phyloP scores from a whole-genome alignment of 805 yeast species.

The Lipomyces orientalis region DNA sequence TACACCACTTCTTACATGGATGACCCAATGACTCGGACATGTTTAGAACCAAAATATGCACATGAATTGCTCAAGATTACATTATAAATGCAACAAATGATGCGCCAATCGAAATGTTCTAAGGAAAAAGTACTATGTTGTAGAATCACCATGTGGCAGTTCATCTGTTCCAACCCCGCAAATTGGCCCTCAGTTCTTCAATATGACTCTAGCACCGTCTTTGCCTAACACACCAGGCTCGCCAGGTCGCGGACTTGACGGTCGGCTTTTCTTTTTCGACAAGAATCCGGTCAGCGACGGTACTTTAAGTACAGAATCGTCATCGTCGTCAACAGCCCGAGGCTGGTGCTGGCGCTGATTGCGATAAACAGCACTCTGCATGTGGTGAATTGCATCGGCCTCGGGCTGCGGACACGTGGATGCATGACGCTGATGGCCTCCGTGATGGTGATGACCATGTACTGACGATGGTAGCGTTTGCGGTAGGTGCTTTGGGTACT shows the following conservation, averaged over 20 bases:
- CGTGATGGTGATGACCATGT: not conserved
- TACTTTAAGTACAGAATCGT: not conserved
- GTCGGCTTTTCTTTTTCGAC: slow-evolving; percentile 15
- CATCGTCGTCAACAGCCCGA: not conserved
- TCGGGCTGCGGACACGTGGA: not conserved
- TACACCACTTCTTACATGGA: not conserved
- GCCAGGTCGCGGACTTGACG: slow-evolving; percentile 15
- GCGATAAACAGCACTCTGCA: not conserved
- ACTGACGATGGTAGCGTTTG: not conserved
- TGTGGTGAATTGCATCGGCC: not conserved
- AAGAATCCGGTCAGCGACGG: not conserved
- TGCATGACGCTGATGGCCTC: not conserved
- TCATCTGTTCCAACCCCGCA: no score
- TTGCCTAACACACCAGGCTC: slow-evolving; percentile 25
- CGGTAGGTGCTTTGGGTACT: not conserved
- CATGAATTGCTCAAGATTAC: not conserved
- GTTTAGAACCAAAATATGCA: not conserved
- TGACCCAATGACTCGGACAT: not conserved
- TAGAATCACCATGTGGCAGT: no score
- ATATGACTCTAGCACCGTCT: slow-evolving; percentile 23
- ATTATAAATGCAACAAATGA: not conserved
- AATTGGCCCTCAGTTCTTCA: slow-evolving; percentile 1
- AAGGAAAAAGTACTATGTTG: no score
- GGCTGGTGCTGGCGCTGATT: not conserved
- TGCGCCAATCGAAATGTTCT: not conserved